phyloP scores from a whole-genome alignment of 2,329 filamentous ascomycete species.

The Aspergillus transmontanensis region DNA sequence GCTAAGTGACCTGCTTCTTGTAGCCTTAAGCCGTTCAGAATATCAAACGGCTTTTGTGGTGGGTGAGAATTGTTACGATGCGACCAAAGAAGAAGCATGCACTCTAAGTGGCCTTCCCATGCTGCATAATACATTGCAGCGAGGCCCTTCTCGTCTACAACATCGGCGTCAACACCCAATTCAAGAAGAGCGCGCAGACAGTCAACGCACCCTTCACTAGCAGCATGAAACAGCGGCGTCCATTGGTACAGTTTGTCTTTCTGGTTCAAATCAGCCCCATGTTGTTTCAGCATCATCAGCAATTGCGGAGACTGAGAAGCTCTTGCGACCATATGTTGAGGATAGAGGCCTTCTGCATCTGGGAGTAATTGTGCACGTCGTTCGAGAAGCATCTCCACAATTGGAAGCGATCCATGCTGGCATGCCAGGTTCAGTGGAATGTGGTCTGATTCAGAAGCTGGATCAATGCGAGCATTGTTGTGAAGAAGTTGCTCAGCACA shows the following conservation, averaged over 20 bases:
- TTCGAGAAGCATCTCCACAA: slow-evolving; percentile 81
- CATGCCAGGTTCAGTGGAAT: slow-evolving; percentile 94
- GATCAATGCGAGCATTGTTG: slow-evolving; percentile 81
- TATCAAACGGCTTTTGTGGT: slow-evolving; percentile 34
- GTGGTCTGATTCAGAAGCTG: slow-evolving; percentile 83
- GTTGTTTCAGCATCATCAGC: slow-evolving; percentile 76
- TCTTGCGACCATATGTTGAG: slow-evolving; percentile 93
- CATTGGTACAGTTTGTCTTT: slow-evolving; percentile 95
- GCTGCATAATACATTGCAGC: slow-evolving; percentile 98
- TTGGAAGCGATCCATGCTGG: slow-evolving; percentile 83
- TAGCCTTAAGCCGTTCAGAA: slow-evolving; percentile 37
- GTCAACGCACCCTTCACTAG: slow-evolving; percentile 90
- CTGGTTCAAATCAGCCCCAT: slow-evolving; percentile 88
- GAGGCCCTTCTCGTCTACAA: slow-evolving; percentile 87
- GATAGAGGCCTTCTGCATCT: slow-evolving; percentile 93
- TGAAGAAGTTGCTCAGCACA: slow-evolving; percentile 79
- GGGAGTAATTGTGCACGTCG: slow-evolving; percentile 81
- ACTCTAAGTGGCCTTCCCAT: slow-evolving; percentile 94
- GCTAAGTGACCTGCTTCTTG: slow-evolving; percentile 28
- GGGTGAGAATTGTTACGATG: slow-evolving; percentile 27
- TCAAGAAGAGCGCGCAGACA: slow-evolving; percentile 82
- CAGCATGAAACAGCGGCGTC: slow-evolving; percentile 95
- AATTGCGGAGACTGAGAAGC: slow-evolving; percentile 81
- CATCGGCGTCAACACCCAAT: slow-evolving; percentile 74
- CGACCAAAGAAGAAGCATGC: slow-evolving; percentile 79